phyloP scores from a whole-genome alignment of 306 rosid species.

The Bauhinia variegata region DNA sequence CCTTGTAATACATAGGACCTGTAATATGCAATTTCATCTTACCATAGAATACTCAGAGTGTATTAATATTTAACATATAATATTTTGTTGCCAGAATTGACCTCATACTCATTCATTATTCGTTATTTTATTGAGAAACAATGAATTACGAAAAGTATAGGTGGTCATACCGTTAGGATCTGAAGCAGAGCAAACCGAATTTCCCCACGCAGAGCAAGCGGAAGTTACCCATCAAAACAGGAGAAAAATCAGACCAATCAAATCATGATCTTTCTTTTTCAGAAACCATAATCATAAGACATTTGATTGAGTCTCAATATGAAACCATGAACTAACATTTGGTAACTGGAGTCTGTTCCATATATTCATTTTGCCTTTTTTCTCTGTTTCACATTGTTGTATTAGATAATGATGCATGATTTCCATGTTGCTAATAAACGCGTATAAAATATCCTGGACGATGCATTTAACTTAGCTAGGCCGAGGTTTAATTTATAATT shows the following conservation, averaged over 20 bases:
- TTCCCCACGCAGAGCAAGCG: conserved; percentile 38
- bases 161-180: conserved; percentile 87
- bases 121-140: no score
- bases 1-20: conserved; percentile 87
- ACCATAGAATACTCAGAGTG: no score
- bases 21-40: no score
- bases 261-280: not conserved
- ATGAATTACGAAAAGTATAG: not conserved
- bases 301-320: no score
- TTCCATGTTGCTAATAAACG: not conserved
- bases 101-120: no score
- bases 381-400: not conserved
- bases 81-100: no score
- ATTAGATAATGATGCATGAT: not conserved
- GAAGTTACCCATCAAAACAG: conserved; percentile 2
- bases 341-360: no score
- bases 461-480: no score
- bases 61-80: no score
- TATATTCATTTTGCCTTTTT: not conserved
- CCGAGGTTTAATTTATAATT: no score
- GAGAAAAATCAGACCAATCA: conserved; percentile 13
- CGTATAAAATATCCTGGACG: not conserved
- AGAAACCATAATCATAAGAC: no score
- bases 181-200: conserved; percentile 43
- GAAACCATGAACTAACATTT: no score